Evolutionary conservation across 2,329 filamentous ascomycete genomes (phyloP), one percentile per base, ranked within the genome.

Genomic region (Fusarium coffeatum): DNA sequence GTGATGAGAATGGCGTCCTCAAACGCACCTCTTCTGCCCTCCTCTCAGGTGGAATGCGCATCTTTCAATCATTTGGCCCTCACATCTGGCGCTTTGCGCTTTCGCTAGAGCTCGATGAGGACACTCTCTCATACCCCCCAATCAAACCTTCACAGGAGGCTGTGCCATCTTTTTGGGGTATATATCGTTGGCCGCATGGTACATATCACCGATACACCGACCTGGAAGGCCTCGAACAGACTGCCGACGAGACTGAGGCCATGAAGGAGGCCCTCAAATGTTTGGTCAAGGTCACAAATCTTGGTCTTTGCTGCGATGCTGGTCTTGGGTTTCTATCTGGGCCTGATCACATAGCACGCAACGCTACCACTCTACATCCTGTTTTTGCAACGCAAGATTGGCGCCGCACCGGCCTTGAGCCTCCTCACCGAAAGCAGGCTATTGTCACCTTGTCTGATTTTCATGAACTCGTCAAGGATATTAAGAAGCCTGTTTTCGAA

Each of bases 311-410:
- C 20, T 84, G 92, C 42, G 88, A 92, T 73, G 89, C 86, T 59
- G 90, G 90, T 12, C 82, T 92, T 40, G 91, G 91, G 13, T 92
- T 89, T 83, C 83, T 93, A 13, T 81, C 81, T 48, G 89, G 90
- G 1, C 87, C 89, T 3, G 89, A 92, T 75, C 79, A 83, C 20
- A 84, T 84, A 47, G 80, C 81, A 8, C 80, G 86, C 22, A 80
- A 85, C 48, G 78, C 82, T 20, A 80, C 80, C 3, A 63, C 68
- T 34, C 76, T 68, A 8, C 76, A 78, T 18, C 75, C 79, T 5
- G 76, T 83, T n/a, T 83, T 83, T 63, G 69, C 75, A 27, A 71
- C 69, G 5, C 66, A 74, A 34, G 68, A 77, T 41, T 76, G 76
- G 73, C 73, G 72, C 30, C 72, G 59, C 13, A 50, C 66, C 20